phyloP scores from a whole-genome alignment of 140 eudicot genomes.

The Bidens hawaiensis region DNA sequence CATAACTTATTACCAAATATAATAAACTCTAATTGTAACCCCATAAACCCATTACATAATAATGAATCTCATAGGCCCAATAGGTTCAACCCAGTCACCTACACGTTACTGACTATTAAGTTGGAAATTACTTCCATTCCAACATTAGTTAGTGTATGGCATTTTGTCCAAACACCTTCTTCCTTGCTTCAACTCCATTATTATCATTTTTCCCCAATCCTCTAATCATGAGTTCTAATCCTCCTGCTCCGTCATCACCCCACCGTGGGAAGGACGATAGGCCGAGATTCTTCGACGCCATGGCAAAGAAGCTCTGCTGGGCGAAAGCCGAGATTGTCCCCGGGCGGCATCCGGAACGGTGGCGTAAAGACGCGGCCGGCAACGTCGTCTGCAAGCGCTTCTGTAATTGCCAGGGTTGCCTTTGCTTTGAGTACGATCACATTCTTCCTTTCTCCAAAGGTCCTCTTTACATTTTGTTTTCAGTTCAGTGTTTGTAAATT shows the following conservation, averaged over 20 bases:
- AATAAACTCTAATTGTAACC: too few relatives aligned
- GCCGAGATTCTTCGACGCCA: constrained; percentile 65
- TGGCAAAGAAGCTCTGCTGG: constrained; percentile 73
- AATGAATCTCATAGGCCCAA: too few relatives aligned
- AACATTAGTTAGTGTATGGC: too few relatives aligned
- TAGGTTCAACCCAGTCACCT: too few relatives aligned
- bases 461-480: constrained; percentile 17
- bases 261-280: constrained; percentile 38
- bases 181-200: neutral
- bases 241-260: constrained; percentile 39
- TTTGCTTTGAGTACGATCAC: constrained; percentile 98
- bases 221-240: constrained; percentile 30
- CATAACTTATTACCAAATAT: too few relatives aligned
- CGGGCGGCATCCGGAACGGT: constrained; percentile 93
- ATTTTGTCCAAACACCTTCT: too few relatives aligned
- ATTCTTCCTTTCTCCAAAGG: constrained; percentile 97
- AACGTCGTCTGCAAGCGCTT: constrained; percentile 93
- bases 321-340: constrained; percentile 61
- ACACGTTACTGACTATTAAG: too few relatives aligned
- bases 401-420: constrained; percentile 86
- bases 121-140: too few relatives aligned
- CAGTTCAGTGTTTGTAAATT: too few relatives aligned
- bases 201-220: too few relatives aligned
- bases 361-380: constrained; percentile 97
- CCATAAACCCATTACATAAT: too few relatives aligned